Percentiles rank a stretch among this genome's conserved stretches.
Evolutionary conservation across 441 rosid genomes (phyloP).

Genomic region (Oxalis stricta): DNA sequence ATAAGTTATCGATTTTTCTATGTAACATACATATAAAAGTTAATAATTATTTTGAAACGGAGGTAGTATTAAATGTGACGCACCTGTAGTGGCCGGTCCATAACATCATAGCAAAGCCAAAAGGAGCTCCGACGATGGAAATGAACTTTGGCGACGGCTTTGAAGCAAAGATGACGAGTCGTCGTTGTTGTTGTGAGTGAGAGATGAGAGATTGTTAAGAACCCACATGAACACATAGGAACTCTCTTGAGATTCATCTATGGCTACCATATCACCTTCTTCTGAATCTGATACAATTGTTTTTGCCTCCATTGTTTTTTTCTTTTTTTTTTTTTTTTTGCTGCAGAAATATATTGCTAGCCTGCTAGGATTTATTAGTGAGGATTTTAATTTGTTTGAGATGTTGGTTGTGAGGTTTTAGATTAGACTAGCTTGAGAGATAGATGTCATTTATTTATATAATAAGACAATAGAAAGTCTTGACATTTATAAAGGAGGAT

Average conservation of each 20-base stretch:
- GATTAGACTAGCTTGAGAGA: too few relatives aligned
- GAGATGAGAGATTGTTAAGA: conserved; percentile 35
- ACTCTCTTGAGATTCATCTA: conserved; percentile 40
- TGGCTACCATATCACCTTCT: conserved; percentile 42
- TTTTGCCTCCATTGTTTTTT: not conserved
- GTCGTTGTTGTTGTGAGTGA: conserved; percentile 11
- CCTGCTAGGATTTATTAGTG: too few relatives aligned
- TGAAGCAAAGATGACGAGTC: conserved; percentile 29
- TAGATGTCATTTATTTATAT: too few relatives aligned
- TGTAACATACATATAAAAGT: not conserved
- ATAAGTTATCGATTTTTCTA: not conserved
- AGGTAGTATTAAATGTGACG: not conserved
- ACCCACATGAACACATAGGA: conserved; percentile 39
- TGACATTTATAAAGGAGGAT: too few relatives aligned
- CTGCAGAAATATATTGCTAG: too few relatives aligned
- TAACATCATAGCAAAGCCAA: conserved; percentile 29
- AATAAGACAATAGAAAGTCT: too few relatives aligned
- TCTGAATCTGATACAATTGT: conserved; percentile 10
- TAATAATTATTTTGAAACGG: too few relatives aligned
- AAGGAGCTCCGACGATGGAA: conserved; percentile 9
- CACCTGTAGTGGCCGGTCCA: conserved; percentile 30
- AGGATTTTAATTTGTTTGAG: too few relatives aligned
- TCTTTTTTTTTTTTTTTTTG: too few relatives aligned
- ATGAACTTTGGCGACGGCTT: conserved; percentile 21
- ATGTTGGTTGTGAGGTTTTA: too few relatives aligned